Base-by-base conservation (phyloP, 1,284 basidiomycete species). In the Cutaneotrichosporon sp. region DNA sequence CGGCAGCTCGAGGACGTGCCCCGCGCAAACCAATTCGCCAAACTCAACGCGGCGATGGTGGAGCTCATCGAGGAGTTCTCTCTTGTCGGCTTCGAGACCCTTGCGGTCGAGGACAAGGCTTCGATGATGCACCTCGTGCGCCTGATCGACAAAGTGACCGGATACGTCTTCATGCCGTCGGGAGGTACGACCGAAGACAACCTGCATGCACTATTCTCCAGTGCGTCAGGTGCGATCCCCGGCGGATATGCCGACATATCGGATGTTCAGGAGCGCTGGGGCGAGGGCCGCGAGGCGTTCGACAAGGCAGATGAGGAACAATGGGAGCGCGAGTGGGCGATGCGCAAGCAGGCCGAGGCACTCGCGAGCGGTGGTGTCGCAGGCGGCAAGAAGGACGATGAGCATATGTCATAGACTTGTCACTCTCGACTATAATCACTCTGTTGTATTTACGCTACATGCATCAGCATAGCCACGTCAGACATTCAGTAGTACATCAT, bases 41-140 rank as follows among this genome's bases (percentile, higher is more conserved):
- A 88, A 16, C 82, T 99, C 52, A 99, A 97, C 77, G 87, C 89
- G 84, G 89, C 90, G 0, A 89, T 98, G 75, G 90, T 91, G 67
- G 94, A 91, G 38, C 81, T 99, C 26, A 87, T 99, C 42, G 94
- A 98, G 76, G 96, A 98, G 76, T 98, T 89, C 77, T 85, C 89
- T n/a, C 85, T 98, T 13, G 94, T 99, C 31, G 90, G 91, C 0
- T 99, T 99, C 73, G 96, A 99, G 81, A 99, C 97, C 0, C 85
- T 99, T 0, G 95, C 94, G 0, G 92, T 97, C 16, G 94, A 97
- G 84, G 94, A 97, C 78, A 97, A 95, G 80, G 83, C 87, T 60
- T 95, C 92, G 4, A 97, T 97, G 94, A 82, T 96, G 10, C 87
- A 91, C 68, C 85, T 97, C 1, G 88, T 88, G 18, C 86, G 87